Conservation (phyloP, 768 basidiomycete genomes). For the Kwoniella mangroviensis region DNA sequence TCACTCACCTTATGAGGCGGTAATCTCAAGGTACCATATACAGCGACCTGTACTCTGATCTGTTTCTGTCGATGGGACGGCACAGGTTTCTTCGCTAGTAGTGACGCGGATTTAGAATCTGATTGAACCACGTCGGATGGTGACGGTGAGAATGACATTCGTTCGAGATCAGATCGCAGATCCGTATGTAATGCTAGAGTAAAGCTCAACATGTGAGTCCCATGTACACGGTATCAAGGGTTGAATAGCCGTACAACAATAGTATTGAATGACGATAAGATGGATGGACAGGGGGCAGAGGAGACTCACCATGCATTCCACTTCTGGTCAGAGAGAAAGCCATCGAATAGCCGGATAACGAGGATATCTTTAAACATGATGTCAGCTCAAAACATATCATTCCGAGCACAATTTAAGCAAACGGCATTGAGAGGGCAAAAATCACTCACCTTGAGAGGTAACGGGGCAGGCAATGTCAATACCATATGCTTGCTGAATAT, state of each 20-base stretch:
- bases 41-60: constrained; percentile 44
- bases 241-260: too few species aligned
- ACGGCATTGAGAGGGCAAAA: not conserved
- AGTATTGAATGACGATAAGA: not conserved
- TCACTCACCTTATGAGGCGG: constrained; percentile 46
- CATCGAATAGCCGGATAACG: constrained; percentile 48
- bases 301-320: constrained; percentile 53
- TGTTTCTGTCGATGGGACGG: constrained; percentile 46
- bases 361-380: constrained; percentile 41
- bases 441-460: constrained; percentile 53
- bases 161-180: constrained; percentile 41
- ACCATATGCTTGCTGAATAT: constrained; percentile 51
- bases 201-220: not conserved
- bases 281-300: not conserved
- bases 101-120: constrained; percentile 17
- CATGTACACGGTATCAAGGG: too few species aligned
- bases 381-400: constrained; percentile 1
- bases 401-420: not conserved
- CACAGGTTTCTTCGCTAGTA: constrained; percentile 31
- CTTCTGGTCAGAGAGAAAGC: constrained; percentile 51
- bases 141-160: constrained; percentile 50
- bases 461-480: constrained; percentile 50
- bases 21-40: constrained; percentile 43
- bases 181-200: constrained; percentile 52
- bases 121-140: constrained; percentile 23